Evolutionary conservation across 148 eudicot species (phyloP).

Genomic region (Chenopodium suecicum): DNA sequence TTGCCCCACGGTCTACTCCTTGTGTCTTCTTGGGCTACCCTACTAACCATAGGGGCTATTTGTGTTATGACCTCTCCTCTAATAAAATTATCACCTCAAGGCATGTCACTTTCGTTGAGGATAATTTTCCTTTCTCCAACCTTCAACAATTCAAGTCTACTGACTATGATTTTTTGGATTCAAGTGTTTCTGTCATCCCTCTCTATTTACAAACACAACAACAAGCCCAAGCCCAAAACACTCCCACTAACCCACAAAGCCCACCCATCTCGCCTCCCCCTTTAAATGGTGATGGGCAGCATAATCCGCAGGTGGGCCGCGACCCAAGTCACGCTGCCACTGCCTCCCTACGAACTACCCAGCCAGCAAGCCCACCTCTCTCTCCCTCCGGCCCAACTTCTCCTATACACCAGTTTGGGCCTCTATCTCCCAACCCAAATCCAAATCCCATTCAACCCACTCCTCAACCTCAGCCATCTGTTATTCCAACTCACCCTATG

Average conservation of each 20-base stretch:
- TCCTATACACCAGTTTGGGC: neutral
- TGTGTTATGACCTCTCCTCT: neutral
- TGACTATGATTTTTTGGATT: neutral
- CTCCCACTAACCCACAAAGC: too few species aligned
- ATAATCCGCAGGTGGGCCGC: too few species aligned
- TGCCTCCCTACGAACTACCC: too few species aligned
- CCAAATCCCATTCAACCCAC: neutral
- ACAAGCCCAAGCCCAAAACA: too few species aligned
- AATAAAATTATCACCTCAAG: neutral
- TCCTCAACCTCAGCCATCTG: neutral
- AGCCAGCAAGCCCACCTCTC: too few species aligned
- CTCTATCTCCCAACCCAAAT: neutral
- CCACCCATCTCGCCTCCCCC: too few species aligned
- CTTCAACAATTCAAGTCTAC: neutral
- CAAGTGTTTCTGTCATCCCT: too few species aligned
- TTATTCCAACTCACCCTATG: neutral
- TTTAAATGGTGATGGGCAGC: too few species aligned
- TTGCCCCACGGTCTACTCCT: neutral
- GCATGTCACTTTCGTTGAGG: conserved; percentile 8
- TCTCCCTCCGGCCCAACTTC: too few species aligned
- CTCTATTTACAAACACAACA: too few species aligned
- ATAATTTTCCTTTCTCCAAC: neutral
- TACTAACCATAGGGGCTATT: neutral
- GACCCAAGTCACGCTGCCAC: too few species aligned
- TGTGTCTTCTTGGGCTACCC: conserved; percentile 11